A percentile compares a stretch with the other conserved stretches of the same genome.
Conservation (phyloP, 129 eudicot genomes). For the Pseudognaphalium luteoalbum region DNA sequence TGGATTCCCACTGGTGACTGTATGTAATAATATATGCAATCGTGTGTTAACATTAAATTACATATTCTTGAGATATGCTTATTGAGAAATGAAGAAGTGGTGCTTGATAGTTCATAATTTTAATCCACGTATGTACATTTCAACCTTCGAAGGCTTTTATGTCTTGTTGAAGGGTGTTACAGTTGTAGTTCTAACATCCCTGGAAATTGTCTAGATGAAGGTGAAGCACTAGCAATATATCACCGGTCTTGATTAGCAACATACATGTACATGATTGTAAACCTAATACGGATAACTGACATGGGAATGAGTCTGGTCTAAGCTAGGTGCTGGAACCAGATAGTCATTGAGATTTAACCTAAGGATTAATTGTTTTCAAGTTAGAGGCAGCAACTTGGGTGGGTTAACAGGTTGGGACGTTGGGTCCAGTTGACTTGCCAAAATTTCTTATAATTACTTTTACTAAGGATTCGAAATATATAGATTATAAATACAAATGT, state of each 20-base stretch:
- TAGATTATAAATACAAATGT: too few species aligned
- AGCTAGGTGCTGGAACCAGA: too few species aligned
- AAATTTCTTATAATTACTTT: too few species aligned
- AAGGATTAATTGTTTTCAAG: too few species aligned
- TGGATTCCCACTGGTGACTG: not conserved
- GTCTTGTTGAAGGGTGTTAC: conserved; percentile 3
- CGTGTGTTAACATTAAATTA: not conserved
- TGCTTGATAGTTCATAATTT: not conserved
- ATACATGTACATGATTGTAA: too few species aligned
- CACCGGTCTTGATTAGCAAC: not conserved
- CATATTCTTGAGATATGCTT: not conserved
- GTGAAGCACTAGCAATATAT: conserved; percentile 3
- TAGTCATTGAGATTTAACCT: too few species aligned
- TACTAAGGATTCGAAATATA: too few species aligned
- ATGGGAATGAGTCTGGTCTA: too few species aligned
- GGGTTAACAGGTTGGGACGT: too few species aligned
- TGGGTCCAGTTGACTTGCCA: too few species aligned
- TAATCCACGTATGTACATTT: not conserved
- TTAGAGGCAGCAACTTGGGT: too few species aligned
- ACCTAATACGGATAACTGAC: too few species aligned
- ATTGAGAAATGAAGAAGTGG: conserved; percentile 2
- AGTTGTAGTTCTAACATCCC: not conserved
- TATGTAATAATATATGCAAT: not conserved
- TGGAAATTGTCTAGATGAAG: not conserved
- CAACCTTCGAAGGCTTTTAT: conserved; percentile 6